Base-by-base conservation (phyloP, 306 rosid species). In the Rosa chinensis region DNA sequence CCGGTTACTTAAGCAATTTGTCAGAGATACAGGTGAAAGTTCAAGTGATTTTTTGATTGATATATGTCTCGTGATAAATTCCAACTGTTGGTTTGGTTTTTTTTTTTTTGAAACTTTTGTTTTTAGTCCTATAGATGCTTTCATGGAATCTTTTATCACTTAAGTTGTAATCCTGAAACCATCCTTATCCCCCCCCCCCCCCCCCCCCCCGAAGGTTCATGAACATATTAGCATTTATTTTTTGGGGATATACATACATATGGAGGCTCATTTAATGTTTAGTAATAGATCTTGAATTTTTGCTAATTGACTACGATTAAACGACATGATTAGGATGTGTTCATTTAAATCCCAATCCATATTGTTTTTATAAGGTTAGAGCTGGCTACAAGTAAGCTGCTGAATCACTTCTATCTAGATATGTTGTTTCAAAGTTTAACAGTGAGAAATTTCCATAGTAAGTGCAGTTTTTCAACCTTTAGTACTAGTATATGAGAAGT, bases 21-120 rank as follows among this genome's bases (percentile, higher is more conserved):
- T 84, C 76, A 90, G 55, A 86, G 92, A 88, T 23, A 79, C 78
- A 80, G 99, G 99, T 94, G 89, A 83, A 59, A 73, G 44, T 77
- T 21, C 20, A 55, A 79, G 21, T 64, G 28, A 37, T 20, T 72
- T 52, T 25, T 66, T 79, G 42, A 63, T 47, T 47, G 62, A 23
- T 72, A 14, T 52, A 25, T 70, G 28, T 70, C 12, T 8, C 35
- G 23, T 32, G 49, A 42, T 58, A 78, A 49, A 35, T 43, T 80
- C 53, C 14, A 23, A 70, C 75, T 59, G 37, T 66, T 9, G 47
- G 55, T 68, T 76, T 35, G 55, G 55, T 50, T 67, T 58, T 17
- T 43, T 50, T 25, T 77, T 49, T 13, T 40, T 48, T 23, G 25
- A 63, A 56, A 76, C 48, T 45, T 25, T 28, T 23, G 21, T 61